These are phyloP conservation scores for Prunus salicina DNA, from an alignment of 306 rosid species.

Conservation along the genomic window DNA sequence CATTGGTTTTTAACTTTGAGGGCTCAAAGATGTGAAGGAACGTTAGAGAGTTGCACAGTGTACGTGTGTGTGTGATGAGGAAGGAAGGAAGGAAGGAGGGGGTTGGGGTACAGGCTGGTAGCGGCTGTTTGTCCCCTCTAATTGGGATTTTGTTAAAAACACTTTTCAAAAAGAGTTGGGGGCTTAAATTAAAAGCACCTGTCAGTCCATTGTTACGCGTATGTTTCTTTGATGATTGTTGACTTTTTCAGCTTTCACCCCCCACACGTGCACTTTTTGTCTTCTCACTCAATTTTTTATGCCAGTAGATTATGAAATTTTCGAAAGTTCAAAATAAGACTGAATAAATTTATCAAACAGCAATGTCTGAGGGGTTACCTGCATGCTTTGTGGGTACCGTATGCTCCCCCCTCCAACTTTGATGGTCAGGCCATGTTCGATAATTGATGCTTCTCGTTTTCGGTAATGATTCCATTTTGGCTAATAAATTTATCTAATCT, in stretches of 20 bases:
- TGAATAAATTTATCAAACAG: background rate
- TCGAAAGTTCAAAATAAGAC: background rate
- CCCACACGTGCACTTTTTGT: slow-evolving; percentile 22
- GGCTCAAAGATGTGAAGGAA: no score
- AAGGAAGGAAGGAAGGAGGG: background rate
- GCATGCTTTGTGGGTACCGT: background rate
- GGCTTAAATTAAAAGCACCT: background rate
- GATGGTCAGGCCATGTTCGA: background rate
- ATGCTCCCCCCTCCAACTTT: background rate
- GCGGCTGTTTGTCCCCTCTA: slow-evolving; percentile 53
- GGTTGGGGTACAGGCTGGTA: slow-evolving; percentile 36
- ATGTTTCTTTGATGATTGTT: slow-evolving; percentile 8
- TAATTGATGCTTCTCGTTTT: background rate
- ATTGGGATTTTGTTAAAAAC: slow-evolving; percentile 30
- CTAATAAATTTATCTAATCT: background rate
- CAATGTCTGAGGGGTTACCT: background rate
- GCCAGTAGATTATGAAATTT: background rate
- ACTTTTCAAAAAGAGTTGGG: slow-evolving; percentile 28
- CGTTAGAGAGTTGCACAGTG: no score
- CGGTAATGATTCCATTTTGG: background rate
- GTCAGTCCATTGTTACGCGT: slow-evolving; percentile 14
- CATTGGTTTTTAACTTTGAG: no score
- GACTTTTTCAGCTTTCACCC: slow-evolving; percentile 35
- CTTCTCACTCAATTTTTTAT: background rate
- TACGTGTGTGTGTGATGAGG: background rate